These are phyloP conservation scores for Albophoma yamanashiensis DNA, from an alignment of 2,329 filamentous ascomycete genomes.

Conservation along the genomic window DNA sequence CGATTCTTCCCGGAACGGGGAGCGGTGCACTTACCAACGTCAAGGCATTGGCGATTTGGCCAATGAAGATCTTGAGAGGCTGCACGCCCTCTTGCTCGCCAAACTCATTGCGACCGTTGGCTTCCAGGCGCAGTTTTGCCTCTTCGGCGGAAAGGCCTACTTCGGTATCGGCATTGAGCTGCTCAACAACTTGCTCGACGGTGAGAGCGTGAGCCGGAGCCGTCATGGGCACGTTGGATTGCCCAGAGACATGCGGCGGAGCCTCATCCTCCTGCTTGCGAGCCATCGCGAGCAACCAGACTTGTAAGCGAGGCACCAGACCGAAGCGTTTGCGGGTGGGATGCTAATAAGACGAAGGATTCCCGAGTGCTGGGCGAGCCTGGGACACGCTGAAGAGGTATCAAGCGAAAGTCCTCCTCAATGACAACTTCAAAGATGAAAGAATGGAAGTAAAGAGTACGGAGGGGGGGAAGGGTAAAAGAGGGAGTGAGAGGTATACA, in stretches of 20 bases:
- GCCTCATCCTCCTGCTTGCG: constrained; percentile 12
- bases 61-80: constrained; percentile 51
- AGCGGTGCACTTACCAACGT: constrained; percentile 41
- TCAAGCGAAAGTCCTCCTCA: not conserved
- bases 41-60: constrained; percentile 60
- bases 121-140: constrained; percentile 40
- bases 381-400: not conserved
- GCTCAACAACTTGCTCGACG: constrained; percentile 37
- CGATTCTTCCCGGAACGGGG: not conserved
- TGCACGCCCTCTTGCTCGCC: constrained; percentile 50
- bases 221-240: constrained; percentile 40
- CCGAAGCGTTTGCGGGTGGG: not conserved
- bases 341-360: not conserved
- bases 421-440: not conserved
- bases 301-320: not conserved
- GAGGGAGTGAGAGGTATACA: not conserved
- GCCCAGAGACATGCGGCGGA: constrained; percentile 22
- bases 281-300: constrained; percentile 10
- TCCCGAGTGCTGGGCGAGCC: not conserved
- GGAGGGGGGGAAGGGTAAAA: not conserved
- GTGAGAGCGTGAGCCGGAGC: constrained; percentile 52
- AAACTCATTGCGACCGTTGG: constrained; percentile 53
- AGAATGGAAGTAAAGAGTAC: not conserved
- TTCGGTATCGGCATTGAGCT: constrained; percentile 44
- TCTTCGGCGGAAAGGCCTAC: constrained; percentile 47